Conservation (phyloP, 345 rosid genomes). For the Iberis pinnata region DNA sequence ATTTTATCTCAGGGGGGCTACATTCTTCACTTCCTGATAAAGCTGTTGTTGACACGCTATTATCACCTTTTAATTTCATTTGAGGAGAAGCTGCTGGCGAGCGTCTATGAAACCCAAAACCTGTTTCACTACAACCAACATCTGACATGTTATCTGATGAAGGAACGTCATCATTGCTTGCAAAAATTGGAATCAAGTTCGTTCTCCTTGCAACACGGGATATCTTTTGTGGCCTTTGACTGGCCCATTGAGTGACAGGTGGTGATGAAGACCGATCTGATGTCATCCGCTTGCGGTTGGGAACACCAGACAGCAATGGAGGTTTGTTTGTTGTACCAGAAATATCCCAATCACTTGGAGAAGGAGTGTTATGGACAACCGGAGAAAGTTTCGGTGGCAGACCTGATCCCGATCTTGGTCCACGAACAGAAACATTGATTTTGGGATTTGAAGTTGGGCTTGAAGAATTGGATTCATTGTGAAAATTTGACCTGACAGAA, state of each 20-base stretch:
- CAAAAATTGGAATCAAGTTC: conserved; percentile 62
- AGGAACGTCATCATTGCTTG: conserved; percentile 71
- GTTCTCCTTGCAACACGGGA: conserved; percentile 90
- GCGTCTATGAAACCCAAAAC: conserved; percentile 62
- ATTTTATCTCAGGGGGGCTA: conserved; percentile 66
- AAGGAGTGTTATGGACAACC: conserved; percentile 57
- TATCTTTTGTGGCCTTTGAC: conserved; percentile 85
- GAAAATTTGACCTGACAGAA: conserved; percentile 52
- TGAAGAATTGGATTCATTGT: conserved; percentile 74
- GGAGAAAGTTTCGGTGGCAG: conserved; percentile 64
- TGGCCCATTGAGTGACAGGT: conserved; percentile 80
- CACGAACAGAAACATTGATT: conserved; percentile 59
- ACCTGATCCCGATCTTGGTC: conserved; percentile 70
- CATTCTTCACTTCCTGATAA: conserved; percentile 93
- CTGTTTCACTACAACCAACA: conserved; percentile 56
- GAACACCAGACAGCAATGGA: conserved; percentile 56
- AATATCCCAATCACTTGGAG: conserved; percentile 78
- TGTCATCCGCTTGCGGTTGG: conserved; percentile 67
- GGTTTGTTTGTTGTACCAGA: conserved; percentile 76
- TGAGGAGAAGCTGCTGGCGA: conserved; percentile 67
- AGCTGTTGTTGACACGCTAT: conserved; percentile 53
- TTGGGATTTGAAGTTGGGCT: conserved; percentile 74
- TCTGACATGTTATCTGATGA: conserved; percentile 67
- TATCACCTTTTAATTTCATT: conserved; percentile 61
- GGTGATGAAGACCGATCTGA: conserved; percentile 77